Conservation (phyloP, 306 rosid species). For the Acacia melanoxylon region DNA sequence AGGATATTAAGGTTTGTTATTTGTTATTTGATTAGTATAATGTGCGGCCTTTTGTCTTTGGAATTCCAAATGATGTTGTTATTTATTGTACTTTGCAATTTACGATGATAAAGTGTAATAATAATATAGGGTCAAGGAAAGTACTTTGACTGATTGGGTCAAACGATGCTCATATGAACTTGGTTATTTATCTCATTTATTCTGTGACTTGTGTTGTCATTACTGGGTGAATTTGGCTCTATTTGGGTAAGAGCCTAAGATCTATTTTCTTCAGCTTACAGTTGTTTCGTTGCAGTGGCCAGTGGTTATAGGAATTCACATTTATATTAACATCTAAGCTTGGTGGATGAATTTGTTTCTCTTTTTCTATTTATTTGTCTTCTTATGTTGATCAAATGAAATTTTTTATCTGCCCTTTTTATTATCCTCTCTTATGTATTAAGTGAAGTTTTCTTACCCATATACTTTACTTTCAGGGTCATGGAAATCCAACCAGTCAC, state of each 20-base stretch:
- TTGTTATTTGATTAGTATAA: neutral
- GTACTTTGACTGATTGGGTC: neutral
- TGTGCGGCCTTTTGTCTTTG: neutral
- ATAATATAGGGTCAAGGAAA: conserved; percentile 1
- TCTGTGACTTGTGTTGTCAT: conserved; percentile 6
- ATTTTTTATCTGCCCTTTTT: neutral
- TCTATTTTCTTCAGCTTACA: neutral
- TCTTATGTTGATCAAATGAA: conserved; percentile 13
- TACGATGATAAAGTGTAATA: neutral
- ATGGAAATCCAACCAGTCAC: conserved; percentile 90
- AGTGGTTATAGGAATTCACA: neutral
- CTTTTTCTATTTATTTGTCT: conserved; percentile 1
- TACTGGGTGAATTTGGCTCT: conserved; percentile 14
- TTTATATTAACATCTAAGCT: neutral
- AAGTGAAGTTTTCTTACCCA: neutral
- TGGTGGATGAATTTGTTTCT: conserved; percentile 9
- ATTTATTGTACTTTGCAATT: conserved; percentile 3
- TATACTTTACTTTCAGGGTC: conserved; percentile 56
- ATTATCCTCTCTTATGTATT: neutral
- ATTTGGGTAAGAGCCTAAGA: neutral
- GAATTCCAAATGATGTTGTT: conserved; percentile 9
- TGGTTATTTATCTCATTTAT: neutral
- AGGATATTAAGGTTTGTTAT: conserved; percentile 75
- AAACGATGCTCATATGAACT: conserved; percentile 1
- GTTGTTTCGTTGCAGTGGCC: neutral